These are phyloP conservation scores for Arctium lappa DNA, from an alignment of 129 eudicot genomes.

Conservation along the genomic window DNA sequence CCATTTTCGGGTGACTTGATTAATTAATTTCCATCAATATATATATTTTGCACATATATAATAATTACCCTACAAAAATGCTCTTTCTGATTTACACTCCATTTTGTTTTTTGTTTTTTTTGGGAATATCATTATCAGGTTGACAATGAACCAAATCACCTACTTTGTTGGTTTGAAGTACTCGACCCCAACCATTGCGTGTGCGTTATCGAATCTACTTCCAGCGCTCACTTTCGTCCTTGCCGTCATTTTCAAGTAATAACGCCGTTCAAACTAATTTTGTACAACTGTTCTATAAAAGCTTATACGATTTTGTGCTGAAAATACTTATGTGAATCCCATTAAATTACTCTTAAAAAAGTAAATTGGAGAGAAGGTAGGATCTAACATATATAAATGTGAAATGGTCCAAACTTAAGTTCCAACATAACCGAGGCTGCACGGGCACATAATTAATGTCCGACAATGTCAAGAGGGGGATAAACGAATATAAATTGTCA, in stretches of 20 bases:
- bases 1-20: slow-evolving; percentile 63
- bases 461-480: no score
- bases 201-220: slow-evolving; percentile 63
- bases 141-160: slow-evolving; percentile 59
- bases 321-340: background rate
- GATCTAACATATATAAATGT: background rate
- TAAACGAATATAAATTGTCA: no score
- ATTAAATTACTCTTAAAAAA: no score
- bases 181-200: slow-evolving; percentile 80
- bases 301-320: no score
- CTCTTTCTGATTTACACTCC: background rate
- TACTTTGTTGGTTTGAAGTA: slow-evolving; percentile 76
- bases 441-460: no score
- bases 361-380: no score
- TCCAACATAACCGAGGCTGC: no score
- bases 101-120: no score
- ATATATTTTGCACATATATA: background rate
- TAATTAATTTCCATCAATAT: no score
- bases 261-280: background rate
- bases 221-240: slow-evolving; percentile 83
- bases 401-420: background rate
- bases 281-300: no score
- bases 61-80: no score
- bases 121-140: slow-evolving; percentile 29
- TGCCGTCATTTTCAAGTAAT: slow-evolving; percentile 63